Base-by-base conservation (phyloP, 169 alveolate species). In the Cystoisospora suis region DNA sequence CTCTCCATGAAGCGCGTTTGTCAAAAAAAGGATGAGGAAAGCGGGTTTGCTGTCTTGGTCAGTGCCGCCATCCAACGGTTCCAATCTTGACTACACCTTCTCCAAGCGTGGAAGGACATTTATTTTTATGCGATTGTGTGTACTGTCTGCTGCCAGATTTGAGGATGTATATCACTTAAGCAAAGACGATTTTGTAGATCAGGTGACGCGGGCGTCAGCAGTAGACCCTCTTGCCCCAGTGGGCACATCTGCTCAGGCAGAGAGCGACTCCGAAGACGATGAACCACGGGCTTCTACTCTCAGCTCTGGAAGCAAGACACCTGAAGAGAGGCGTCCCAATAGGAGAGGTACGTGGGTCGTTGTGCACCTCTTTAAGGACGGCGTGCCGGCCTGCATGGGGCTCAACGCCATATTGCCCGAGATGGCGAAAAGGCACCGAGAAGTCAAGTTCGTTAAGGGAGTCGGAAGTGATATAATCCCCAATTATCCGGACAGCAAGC, bases 381-480 rank as follows among this genome's bases (percentile, higher is more conserved):
- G 91, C 70, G 89, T 91, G 9, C 36, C 91, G 20, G 94, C 94
- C 5, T 94, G 97, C 86, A 91, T 38, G 72, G 79, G 87, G 44
- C 69, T 94, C 34, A 94, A 94, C 88, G 45, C 44, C 9, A 47
- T 93, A 1, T 81, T 95, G 38, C 49, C 80, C 23, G 93, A 92
- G 34, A 38, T 94, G 29, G 96, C 96, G 29, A 77, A 23, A 58
- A 69, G 86, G 34, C 92, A 93, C 75, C 93, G 95, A 40, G 91
- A 92, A 15, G 86, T 95, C 59, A 95, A 95, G 90, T 95, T 95
- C 91, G 93, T 95, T 4, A 95, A 95, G 81, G 96, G 95, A 32
- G 70, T 94, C 20, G 93, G 92, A 23, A 89, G 70, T 12, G 91
- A 94, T 61, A 81, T 94, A 32, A 80, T 95, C 29, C 96, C 96